These are phyloP conservation scores for Kodamaea anthophila DNA, from an alignment of 1,139 yeast species.

Conservation along the genomic window DNA sequence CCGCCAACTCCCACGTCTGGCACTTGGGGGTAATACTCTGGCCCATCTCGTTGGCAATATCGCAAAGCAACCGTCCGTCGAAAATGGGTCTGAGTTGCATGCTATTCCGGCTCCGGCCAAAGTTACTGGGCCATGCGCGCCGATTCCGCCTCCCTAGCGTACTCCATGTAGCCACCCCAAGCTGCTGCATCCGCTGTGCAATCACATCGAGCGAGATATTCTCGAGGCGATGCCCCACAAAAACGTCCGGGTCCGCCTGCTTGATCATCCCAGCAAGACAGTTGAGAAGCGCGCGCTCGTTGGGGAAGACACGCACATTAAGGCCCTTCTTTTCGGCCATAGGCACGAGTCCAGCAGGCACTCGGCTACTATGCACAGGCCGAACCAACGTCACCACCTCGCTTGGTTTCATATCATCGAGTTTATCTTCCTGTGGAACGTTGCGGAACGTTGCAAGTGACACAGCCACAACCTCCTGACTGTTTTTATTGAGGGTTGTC, in stretches of 20 bases:
- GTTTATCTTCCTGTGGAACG: slow-evolving; percentile 69
- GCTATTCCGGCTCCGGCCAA: slow-evolving; percentile 48
- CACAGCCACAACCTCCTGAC: slow-evolving; percentile 83
- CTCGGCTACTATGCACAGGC: slow-evolving; percentile 53
- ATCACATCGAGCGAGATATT: slow-evolving; percentile 73
- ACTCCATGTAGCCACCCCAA: slow-evolving; percentile 71
- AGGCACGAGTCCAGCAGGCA: slow-evolving; percentile 70
- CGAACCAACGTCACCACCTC: slow-evolving; percentile 67
- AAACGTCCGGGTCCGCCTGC: slow-evolving; percentile 79
- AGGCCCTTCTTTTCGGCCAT: slow-evolving; percentile 48
- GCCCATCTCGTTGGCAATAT: slow-evolving; percentile 92
- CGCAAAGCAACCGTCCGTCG: slow-evolving; percentile 86
- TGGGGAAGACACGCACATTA: slow-evolving; percentile 52
- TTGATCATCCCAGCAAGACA: slow-evolving; percentile 70
- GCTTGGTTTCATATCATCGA: slow-evolving; percentile 50
- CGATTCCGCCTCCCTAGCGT: slow-evolving; percentile 78
- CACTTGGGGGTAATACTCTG: slow-evolving; percentile 87
- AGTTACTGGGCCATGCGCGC: slow-evolving; percentile 69
- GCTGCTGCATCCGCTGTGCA: slow-evolving; percentile 74
- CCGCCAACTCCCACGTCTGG: slow-evolving; percentile 92
- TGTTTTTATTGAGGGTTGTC: slow-evolving; percentile 71
- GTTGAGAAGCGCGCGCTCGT: slow-evolving; percentile 67
- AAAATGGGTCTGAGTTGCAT: slow-evolving; percentile 61
- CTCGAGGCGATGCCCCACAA: slow-evolving; percentile 83
- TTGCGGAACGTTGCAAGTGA: slow-evolving; percentile 64